These are phyloP conservation scores for Helicostylum pulchrum DNA, from an alignment of 192 early-diverging fungal species.

Conservation along the genomic window DNA sequence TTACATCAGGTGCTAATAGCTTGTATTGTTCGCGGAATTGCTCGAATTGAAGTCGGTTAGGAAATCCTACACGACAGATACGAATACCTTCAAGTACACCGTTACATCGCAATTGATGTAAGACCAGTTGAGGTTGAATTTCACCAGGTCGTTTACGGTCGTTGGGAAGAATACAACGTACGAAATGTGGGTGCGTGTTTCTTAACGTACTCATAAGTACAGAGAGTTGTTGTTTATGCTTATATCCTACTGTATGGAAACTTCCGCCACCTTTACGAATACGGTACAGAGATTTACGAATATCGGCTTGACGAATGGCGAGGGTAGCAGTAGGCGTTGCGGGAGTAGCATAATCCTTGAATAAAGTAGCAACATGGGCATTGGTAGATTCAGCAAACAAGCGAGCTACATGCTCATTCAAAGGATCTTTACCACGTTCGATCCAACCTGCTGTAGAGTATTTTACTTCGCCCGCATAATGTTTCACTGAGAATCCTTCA, in stretches of 20 bases:
- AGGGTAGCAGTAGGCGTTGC: constrained; percentile 8
- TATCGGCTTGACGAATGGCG: neutral
- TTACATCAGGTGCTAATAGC: constrained; percentile 75
- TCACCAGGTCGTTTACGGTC: constrained; percentile 84
- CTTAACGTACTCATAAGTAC: constrained; percentile 85
- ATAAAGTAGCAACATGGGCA: constrained; percentile 75
- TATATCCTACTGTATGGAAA: constrained; percentile 91
- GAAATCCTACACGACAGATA: constrained; percentile 93
- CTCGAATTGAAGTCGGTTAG: constrained; percentile 85
- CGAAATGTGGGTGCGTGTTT: constrained; percentile 95
- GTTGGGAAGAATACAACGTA: constrained; percentile 97
- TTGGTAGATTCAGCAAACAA: constrained; percentile 83
- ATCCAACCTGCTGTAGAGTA: constrained; percentile 90
- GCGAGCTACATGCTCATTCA: constrained; percentile 91
- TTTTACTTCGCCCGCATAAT: constrained; percentile 96
- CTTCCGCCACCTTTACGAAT: constrained; percentile 71
- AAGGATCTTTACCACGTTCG: constrained; percentile 96
- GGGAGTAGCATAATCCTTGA: constrained; percentile 68
- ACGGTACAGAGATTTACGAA: constrained; percentile 14
- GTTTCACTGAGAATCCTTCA: constrained; percentile 84
- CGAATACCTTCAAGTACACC: constrained; percentile 97
- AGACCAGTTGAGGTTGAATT: constrained; percentile 77
- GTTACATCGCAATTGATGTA: constrained; percentile 94
- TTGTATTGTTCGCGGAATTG: constrained; percentile 95
- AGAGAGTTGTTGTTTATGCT: constrained; percentile 91